Evolutionary conservation across 257 asterid genomes (phyloP), one percentile per base, ranked within the genome.

Genomic region (Datura wrightii): DNA sequence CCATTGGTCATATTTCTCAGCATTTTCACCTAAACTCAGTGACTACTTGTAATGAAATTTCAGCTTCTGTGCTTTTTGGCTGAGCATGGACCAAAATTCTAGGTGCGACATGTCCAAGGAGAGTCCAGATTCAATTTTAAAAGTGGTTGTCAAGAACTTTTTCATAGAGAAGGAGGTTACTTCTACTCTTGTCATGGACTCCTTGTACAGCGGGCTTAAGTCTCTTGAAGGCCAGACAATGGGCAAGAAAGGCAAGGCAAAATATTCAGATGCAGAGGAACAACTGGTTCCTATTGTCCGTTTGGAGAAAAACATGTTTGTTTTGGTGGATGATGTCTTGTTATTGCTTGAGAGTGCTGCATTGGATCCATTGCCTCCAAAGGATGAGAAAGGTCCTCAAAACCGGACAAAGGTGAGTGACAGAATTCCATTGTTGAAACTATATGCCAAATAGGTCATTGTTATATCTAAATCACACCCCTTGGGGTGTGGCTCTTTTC

Each of bases 311-410:
- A 98, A 94, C 82, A 87, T 88, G 86, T 94, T 95, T 82, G 89
- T 92, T 52, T 88, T 97, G 96, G 96, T 90, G 84, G 99, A 93
- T 91, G 99, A 97, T 90, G 97, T 97, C 80, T 82, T 97, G 87
- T 89, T 85, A 60, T 90, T 97, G 58, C 97, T 97, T 85, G 95
- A 95, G 93, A 93, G 99, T 87, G 97, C 95, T 86, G 96, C 97
- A 36, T 62, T 89, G 81, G 99, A 95, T 90, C 99, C 99, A 44
- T 90, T 97, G 91, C 98, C 99, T 83, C 97, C 99, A 41, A 95
- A 94, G 92, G 97, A 97, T 83, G 99, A 95, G 88, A 97, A 95
- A 90, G 99, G 97, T 65, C 99, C 98, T 79, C 99, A 97, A 86
- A 95, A 95, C 85, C 97, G 97, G 83, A 94, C 93, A 50, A 95